Base-by-base conservation (phyloP, 768 basidiomycete genomes). In the Rhodotorula babjevae region DNA sequence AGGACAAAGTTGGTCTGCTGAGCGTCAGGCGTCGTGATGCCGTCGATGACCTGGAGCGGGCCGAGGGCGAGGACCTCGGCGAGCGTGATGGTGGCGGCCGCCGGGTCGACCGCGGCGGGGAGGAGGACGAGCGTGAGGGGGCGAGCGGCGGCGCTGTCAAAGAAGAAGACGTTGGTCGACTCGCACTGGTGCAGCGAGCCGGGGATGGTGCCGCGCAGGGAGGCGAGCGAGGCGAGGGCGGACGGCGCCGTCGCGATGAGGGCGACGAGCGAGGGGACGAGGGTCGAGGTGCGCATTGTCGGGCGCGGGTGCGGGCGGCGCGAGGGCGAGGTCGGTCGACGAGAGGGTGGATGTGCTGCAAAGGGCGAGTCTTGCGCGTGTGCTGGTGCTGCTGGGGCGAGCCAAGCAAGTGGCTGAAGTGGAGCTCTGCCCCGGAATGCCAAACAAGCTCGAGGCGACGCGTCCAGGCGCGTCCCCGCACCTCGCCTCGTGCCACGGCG, bases 121-220 rank as follows among this genome's bases (percentile, higher is more conserved):
- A 75, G 50, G 63, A 77, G 62, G 55, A 72, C 68, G 44, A 77
- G 36, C 27, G 68, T 69, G 61, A 72, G 52, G n/a, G 71, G 68
- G 18, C 73, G 64, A 16, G 53, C 23, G 58, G 70, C 65, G n/a
- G 27, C 57, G 27, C 65, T 63, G 59, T 77, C 71, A 63, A 77
- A 77, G 62, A 77, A 67, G 73, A 75, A 72, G 58, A 75, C 42
- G 40, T 42, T 75, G 27, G 73, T 72, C 33, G 57, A 19, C 58
- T 77, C 73, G 66, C 76, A 77, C 58, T 77, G 68, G 62, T 70
- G 72, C 1, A 70, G 72, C 18, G 68, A 64, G 47, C 68, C 52
- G 18, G 52, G 63, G 52, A 65, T 65, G 11, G 63, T 65, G 18
- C 52, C 63, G n/a, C 63, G 63, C n/a, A 65, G 27, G 42, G 40